A percentile compares a stretch with the other conserved stretches of the same genome.
Evolutionary conservation across 2,329 filamentous ascomycete species (phyloP).

Genomic region (Pseudocercospora fuligena): DNA sequence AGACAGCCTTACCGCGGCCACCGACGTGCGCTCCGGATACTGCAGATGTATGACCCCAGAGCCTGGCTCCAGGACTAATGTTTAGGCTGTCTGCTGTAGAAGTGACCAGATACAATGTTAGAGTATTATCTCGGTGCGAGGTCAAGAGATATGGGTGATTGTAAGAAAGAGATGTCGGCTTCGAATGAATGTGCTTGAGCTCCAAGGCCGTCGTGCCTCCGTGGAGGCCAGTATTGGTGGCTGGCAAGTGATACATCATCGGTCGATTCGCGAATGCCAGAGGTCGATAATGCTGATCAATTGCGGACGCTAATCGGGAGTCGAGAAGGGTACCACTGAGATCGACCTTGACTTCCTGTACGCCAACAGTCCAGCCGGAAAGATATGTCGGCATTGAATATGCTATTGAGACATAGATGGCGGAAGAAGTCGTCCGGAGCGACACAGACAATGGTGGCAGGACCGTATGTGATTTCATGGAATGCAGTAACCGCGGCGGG

Average conservation of each 20-base stretch:
- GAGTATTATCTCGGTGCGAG: constrained; percentile 83
- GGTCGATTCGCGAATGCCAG: constrained; percentile 41
- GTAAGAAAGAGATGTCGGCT: constrained; percentile 59
- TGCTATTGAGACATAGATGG: constrained; percentile 80
- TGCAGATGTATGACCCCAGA: constrained; percentile 92
- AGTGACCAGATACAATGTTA: constrained; percentile 80
- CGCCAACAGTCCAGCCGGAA: constrained; percentile 83
- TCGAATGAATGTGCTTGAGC: constrained; percentile 42
- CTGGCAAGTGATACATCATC: constrained; percentile 35
- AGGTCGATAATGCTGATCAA: constrained; percentile 53
- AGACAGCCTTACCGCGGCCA: constrained; percentile 83
- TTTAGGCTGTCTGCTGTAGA: constrained; percentile 69
- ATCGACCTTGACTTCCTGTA: constrained; percentile 83
- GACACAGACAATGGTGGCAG: constrained; percentile 81
- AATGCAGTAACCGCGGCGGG: constrained; percentile 69
- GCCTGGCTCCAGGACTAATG: constrained; percentile 73
- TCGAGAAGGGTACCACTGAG: constrained; percentile 53
- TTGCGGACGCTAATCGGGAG: constrained; percentile 57
- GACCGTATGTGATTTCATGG: constrained; percentile 78
- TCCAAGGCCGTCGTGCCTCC: constrained; percentile 29
- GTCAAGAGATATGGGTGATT: constrained; percentile 83
- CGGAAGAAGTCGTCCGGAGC: constrained; percentile 67
- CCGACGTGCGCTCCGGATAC: constrained; percentile 86
- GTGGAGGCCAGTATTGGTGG: constrained; percentile 17
- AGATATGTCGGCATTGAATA: constrained; percentile 79